A percentile compares a stretch with the other conserved stretches of the same genome.
Conservation (phyloP, 148 eudicot species). For the Oxyria digyna region DNA sequence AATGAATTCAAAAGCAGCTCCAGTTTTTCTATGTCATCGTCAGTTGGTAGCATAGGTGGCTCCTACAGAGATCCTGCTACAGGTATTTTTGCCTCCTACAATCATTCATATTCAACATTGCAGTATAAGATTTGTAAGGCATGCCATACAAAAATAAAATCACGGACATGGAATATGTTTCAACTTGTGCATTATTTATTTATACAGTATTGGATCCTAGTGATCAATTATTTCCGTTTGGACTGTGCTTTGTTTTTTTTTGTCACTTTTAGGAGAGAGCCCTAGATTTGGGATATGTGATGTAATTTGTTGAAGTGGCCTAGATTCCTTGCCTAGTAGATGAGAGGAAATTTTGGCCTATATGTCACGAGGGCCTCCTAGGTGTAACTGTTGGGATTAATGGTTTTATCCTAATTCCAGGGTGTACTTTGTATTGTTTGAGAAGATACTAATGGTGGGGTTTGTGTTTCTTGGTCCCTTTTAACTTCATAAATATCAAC, state of each 20-base stretch:
- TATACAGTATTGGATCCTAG: neutral
- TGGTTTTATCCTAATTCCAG: neutral
- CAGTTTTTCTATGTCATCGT: constrained; percentile 17
- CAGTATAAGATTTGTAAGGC: neutral
- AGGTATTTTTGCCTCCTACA: neutral
- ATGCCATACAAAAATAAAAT: constrained; percentile 23
- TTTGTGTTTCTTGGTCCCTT: neutral
- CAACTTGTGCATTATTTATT: neutral
- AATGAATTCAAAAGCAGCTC: constrained; percentile 27
- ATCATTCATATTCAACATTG: neutral
- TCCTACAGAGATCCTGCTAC: constrained; percentile 21
- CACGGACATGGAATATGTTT: constrained; percentile 19
- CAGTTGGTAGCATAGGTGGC: constrained; percentile 24
- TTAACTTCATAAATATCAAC: neutral
- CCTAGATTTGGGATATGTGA: neutral
- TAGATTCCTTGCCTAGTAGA: constrained; percentile 29
- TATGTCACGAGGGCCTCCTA: constrained; percentile 15
- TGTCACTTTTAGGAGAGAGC: neutral
- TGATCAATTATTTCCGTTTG: neutral
- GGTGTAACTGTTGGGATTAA: neutral
- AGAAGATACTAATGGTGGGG: neutral
- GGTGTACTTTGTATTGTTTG: neutral
- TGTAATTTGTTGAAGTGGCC: neutral
- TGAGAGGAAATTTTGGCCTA: constrained; percentile 15
- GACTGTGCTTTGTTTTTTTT: neutral